Conservation (phyloP, 352 stramenopile species). For the Globisporangium echinulatum region DNA sequence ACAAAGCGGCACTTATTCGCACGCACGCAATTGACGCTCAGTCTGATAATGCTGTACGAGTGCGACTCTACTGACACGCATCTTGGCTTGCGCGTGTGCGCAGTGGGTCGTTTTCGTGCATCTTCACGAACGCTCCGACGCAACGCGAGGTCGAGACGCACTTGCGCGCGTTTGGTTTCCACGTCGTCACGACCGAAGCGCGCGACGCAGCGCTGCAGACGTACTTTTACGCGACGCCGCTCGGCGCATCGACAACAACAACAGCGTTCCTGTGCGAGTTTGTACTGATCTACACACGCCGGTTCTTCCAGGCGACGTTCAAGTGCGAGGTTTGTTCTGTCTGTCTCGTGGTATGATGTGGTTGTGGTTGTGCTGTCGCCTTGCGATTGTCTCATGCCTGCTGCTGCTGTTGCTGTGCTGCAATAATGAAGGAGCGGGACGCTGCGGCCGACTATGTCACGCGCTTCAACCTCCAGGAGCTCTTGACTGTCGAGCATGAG, state of each 20-base stretch:
- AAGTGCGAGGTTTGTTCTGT: slow-evolving; percentile 52
- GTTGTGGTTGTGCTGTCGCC: too few relatives aligned
- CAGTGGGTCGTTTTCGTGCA: slow-evolving; percentile 72
- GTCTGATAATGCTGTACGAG: too few relatives aligned
- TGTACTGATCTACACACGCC: slow-evolving; percentile 55
- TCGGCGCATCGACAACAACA: slow-evolving; percentile 22
- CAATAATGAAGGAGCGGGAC: slow-evolving; percentile 28
- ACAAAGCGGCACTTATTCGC: not conserved
- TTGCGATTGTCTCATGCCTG: slow-evolving; percentile 6
- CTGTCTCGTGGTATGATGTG: too few relatives aligned
- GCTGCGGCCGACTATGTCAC: slow-evolving; percentile 54
- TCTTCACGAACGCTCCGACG: slow-evolving; percentile 47
- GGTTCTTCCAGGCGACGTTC: slow-evolving; percentile 82
- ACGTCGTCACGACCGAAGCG: slow-evolving; percentile 44
- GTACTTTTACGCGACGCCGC: slow-evolving; percentile 61
- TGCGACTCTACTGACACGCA: too few relatives aligned
- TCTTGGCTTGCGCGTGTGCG: not conserved
- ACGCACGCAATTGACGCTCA: not conserved
- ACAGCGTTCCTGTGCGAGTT: slow-evolving; percentile 69
- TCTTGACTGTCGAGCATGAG: slow-evolving; percentile 31
- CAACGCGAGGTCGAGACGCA: slow-evolving; percentile 38
- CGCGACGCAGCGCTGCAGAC: slow-evolving; percentile 55
- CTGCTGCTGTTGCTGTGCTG: slow-evolving; percentile 1
- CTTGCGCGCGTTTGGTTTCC: slow-evolving; percentile 39
- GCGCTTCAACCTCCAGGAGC: slow-evolving; percentile 64